Conservation (phyloP, 129 eudicot species). For the Ambrosia artemisiifolia region DNA sequence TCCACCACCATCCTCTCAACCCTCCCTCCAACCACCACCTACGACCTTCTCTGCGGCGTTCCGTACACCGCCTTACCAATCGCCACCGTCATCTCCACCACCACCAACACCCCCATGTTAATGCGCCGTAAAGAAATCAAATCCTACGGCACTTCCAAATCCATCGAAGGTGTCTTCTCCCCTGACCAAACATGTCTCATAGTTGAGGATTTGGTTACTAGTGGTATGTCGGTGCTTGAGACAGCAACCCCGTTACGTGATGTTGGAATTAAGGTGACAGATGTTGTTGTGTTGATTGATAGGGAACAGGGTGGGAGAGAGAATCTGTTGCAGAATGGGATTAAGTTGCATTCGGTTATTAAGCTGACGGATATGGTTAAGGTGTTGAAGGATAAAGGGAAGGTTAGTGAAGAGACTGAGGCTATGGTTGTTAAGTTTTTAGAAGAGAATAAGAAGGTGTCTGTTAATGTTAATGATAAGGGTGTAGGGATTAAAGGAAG, state of each 20-base stretch:
- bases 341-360: slow-evolving; percentile 69
- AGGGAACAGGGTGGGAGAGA: slow-evolving; percentile 97
- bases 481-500: slow-evolving; percentile 33
- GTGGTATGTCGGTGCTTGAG: slow-evolving; percentile 87
- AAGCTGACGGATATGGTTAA: slow-evolving; percentile 81
- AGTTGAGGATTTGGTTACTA: slow-evolving; percentile 84
- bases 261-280: slow-evolving; percentile 63
- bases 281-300: slow-evolving; percentile 89
- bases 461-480: slow-evolving; percentile 35
- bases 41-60: slow-evolving; percentile 89
- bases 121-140: slow-evolving; percentile 93
- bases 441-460: slow-evolving; percentile 70
- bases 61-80: slow-evolving; percentile 99
- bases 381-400: slow-evolving; percentile 72
- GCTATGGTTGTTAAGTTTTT: slow-evolving; percentile 69
- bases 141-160: slow-evolving; percentile 77
- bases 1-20: slow-evolving; percentile 68
- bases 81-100: slow-evolving; percentile 76
- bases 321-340: slow-evolving; percentile 69
- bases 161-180: slow-evolving; percentile 66
- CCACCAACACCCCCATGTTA: slow-evolving; percentile 66
- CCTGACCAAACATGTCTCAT: slow-evolving; percentile 50
- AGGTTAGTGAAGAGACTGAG: slow-evolving; percentile 74
- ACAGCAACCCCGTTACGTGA: slow-evolving; percentile 80
- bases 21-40: slow-evolving; percentile 45